phyloP scores from a whole-genome alignment of 1,284 basidiomycete genomes.

The Sporisorium scitamineum region DNA sequence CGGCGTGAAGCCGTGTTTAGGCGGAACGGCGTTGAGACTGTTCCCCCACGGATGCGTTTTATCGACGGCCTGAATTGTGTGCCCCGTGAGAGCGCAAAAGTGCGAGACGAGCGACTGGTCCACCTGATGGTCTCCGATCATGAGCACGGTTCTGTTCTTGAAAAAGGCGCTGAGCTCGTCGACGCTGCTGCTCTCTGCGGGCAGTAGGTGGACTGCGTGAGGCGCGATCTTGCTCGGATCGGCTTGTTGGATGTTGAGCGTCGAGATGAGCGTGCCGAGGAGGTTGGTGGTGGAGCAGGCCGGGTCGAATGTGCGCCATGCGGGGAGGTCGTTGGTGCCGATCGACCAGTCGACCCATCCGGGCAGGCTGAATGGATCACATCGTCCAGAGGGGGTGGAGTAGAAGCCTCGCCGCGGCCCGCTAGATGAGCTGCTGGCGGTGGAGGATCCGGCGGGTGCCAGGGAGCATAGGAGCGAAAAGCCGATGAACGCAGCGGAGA shows the following conservation, averaged over 20 bases:
- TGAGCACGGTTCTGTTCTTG: constrained; percentile 69
- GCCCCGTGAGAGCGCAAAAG: constrained; percentile 69
- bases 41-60: constrained; percentile 64
- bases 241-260: constrained; percentile 24
- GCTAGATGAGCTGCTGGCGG: neutral
- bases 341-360: constrained; percentile 56
- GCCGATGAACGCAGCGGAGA: constrained; percentile 33
- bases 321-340: constrained; percentile 42
- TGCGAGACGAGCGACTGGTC: constrained; percentile 69
- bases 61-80: constrained; percentile 64
- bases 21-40: constrained; percentile 47
- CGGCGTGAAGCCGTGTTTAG: constrained; percentile 45
- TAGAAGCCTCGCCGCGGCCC: constrained; percentile 21
- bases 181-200: constrained; percentile 8
- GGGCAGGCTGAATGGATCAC: constrained; percentile 55
- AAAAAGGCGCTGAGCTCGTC: constrained; percentile 60
- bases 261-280: constrained; percentile 44
- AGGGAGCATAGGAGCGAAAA: constrained; percentile 42
- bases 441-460: constrained; percentile 9
- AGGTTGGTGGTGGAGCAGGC: constrained; percentile 46
- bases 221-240: constrained; percentile 45
- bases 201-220: constrained; percentile 23
- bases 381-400: constrained; percentile 22
- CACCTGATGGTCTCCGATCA: constrained; percentile 69
- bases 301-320: constrained; percentile 56